Base-by-base conservation (phyloP, 2,329 filamentous ascomycete species). In the Hypoxylon sp. region DNA sequence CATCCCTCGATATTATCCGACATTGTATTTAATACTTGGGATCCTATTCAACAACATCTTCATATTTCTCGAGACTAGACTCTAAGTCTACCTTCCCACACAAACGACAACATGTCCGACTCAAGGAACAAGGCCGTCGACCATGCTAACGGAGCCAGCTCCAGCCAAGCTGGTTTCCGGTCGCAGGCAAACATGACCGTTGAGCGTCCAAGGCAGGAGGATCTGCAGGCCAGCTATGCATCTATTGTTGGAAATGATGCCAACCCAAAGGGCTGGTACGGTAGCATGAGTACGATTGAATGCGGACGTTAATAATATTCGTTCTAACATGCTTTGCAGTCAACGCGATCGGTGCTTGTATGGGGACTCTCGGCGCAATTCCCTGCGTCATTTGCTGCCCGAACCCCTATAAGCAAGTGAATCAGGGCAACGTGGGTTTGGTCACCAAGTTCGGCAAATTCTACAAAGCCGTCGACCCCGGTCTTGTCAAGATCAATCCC, bases 401-500 rank as follows among this genome's bases (percentile, higher is more conserved):
- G 54, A 99, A 99, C 83, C 96, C 95, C 2, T 98, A 94, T 87
- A 97, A 97, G 84, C 91, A 90, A 52, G 95, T 99, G 66, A 84
- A 88, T 62, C 96, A 98, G 83, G 96, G 96, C 75, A 94, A 97
- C 74, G 96, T 99, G 53, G 96, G 96, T 68, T 87, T 99, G 48
- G 91, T 99, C 79, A 97, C 94, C 78, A 97, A 95, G 82, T 99
- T 99, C 74, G 96, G 96, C 77, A 87, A 91, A 72, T 98, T 99
- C 83, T 93, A 97, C 81, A 92, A 94, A 81, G 94, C 96, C 10
- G 95, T 98, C 73, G 96, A 99, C 80, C 96, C 96, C 2, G 96
- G 96, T 79, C 90, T 99, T 33, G 94, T 98, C 81, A 97, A 97
- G 85, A 91, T 99, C 86, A 99, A 99, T 84, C 95, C 95, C 2